Base-by-base conservation (phyloP, 2,329 filamentous ascomycete genomes). In the Epicoccum sorghinum region DNA sequence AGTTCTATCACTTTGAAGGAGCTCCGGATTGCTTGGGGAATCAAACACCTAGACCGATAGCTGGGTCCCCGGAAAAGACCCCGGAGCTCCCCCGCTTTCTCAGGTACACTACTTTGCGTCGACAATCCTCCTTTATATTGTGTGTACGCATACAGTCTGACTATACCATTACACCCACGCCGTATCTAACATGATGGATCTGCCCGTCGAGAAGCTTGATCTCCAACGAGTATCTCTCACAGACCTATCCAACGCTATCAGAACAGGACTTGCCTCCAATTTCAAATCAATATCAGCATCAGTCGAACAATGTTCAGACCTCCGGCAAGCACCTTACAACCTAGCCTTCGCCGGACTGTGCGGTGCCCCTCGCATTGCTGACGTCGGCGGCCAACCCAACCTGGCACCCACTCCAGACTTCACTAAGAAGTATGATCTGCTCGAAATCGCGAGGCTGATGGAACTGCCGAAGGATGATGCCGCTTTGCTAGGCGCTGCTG, bases 331-430 rank as follows among this genome's bases (percentile, higher is more conserved):
- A 1, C 77, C 77, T 0, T 80, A 75, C 47, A 44, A 70, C 38
- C 69, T 80, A 5, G 74, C 77, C 0, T 68, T 70, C 4, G 47
- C 68, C 2, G 79, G 79, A 0, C 67, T 81, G 7, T 73, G 64
- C 4, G 78, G 79, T 0, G 68, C 69, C 3, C 65, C 72, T 29
- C 68, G 68, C 33, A 68, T 80, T 4, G 77, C 75, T 13, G 79
- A 81, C 42, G 65, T 81, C 18, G 79, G 79, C 4, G 79, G 78
- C 0, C 76, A 76, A 23, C 62, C 71, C 1, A 77, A 62, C 25
- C 47, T 62, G 10, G 59, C 59, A 25, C 60, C 60, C 4, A 36
- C 40, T 5, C 60, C 60, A 14, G 46, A 54, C 29, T 55, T 55
- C 10, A 25, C 46, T 22, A 55, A 55, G 42, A 55, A 46, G n/a